Evolutionary conservation across 139 green algal genomes (phyloP).

Genomic region (Picochlorum sp.): DNA sequence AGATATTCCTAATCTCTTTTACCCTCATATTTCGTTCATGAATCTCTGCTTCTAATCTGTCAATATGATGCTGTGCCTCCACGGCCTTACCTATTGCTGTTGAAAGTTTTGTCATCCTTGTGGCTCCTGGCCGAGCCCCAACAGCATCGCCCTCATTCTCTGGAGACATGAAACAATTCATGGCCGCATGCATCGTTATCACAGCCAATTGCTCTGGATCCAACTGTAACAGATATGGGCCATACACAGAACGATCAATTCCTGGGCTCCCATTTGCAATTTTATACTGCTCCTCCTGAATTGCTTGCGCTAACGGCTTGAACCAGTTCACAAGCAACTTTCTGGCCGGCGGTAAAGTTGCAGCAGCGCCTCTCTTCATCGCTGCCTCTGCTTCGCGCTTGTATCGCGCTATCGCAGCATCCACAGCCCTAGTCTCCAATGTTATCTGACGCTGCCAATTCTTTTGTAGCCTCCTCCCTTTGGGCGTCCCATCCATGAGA

Average conservation of each 20-base stretch:
- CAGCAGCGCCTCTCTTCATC: constrained; percentile 8
- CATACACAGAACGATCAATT: constrained; percentile 40
- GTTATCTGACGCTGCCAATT: constrained; percentile 37
- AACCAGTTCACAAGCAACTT: constrained; percentile 40
- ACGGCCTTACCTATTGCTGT: constrained; percentile 29
- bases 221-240: constrained; percentile 49
- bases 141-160: not conserved
- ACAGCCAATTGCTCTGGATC: constrained; percentile 42
- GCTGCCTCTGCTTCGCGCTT: constrained; percentile 9
- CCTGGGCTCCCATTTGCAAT: constrained; percentile 3
- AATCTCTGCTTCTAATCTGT: constrained; percentile 23
- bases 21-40: constrained; percentile 23
- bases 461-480: constrained; percentile 18
- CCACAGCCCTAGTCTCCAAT: constrained; percentile 26
- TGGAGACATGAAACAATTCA: constrained; percentile 6
- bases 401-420: constrained; percentile 21
- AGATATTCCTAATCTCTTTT: constrained; percentile 20
- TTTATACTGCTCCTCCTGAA: constrained; percentile 37
- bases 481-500: constrained; percentile 18
- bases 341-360: constrained; percentile 13
- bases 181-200: constrained; percentile 44
- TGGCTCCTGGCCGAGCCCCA: constrained; percentile 11
- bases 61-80: constrained; percentile 35
- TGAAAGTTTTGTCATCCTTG: constrained; percentile 19
- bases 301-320: constrained; percentile 26